Evolutionary conservation across 768 basidiomycete species (phyloP).

Genomic region (Asterophora lycoperdoides): DNA sequence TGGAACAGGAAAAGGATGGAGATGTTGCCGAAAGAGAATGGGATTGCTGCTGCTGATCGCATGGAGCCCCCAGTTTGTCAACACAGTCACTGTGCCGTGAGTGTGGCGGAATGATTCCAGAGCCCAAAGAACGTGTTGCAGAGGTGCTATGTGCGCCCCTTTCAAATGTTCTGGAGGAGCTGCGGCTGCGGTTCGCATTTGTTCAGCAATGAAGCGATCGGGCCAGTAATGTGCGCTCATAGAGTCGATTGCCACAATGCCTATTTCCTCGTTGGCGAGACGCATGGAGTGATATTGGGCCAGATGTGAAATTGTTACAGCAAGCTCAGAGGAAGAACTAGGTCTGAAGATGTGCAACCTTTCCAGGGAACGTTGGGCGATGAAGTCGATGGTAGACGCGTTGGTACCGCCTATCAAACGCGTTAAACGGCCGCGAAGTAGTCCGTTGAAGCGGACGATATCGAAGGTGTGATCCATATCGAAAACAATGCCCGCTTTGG

Average conservation of each 20-base stretch:
- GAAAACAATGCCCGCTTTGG: conserved; percentile 59
- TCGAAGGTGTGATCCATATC: conserved; percentile 71
- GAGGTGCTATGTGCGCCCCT: conserved; percentile 20
- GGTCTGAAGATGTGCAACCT: conserved; percentile 69
- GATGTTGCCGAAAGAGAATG: conserved; percentile 47
- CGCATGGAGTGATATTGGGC: conserved; percentile 46
- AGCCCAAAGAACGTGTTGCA: conserved; percentile 44
- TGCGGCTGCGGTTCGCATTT: conserved; percentile 28
- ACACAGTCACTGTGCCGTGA: conserved; percentile 45
- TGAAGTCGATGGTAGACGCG: conserved; percentile 21
- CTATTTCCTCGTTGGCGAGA: conserved; percentile 53
- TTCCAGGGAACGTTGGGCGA: conserved; percentile 39
- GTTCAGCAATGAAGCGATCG: conserved; percentile 64
- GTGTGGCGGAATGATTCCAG: conserved; percentile 45
- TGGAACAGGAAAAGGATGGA: conserved; percentile 29
- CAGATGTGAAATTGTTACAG: conserved; percentile 58
- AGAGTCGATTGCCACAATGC: conserved; percentile 71
- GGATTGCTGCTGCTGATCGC: conserved; percentile 1
- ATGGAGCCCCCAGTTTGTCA: conserved; percentile 62
- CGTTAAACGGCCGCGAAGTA: conserved; percentile 48
- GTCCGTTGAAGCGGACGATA: conserved; percentile 44
- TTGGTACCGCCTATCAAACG: conserved; percentile 23
- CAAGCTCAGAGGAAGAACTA: conserved; percentile 62
- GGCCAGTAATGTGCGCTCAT: conserved; percentile 75
- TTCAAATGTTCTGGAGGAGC: conserved; percentile 9